Percentiles rank a stretch among this genome's conserved stretches.
Evolutionary conservation across 148 eudicot genomes (phyloP).

Genomic region (Rhododendron vialii): DNA sequence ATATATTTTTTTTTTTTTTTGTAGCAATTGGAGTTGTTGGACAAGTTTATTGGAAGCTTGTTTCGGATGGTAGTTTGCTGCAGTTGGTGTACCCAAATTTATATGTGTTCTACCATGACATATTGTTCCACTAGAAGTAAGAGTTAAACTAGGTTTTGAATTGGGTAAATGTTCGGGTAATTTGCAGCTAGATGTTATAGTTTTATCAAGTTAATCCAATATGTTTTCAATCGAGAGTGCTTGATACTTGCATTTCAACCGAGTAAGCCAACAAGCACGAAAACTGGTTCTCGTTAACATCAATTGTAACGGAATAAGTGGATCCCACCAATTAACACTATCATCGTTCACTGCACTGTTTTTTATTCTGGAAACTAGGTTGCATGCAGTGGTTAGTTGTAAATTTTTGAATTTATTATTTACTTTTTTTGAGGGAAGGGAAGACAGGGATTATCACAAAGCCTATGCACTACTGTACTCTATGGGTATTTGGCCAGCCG

Average conservation of each 20-base stretch:
- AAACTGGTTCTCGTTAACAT: neutral
- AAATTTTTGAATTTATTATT: neutral
- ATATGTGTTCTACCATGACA: neutral
- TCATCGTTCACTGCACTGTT: neutral
- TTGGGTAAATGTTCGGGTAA: neutral
- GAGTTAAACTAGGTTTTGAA: neutral
- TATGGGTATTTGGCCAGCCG: neutral
- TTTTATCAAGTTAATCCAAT: neutral
- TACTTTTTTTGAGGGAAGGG: neutral
- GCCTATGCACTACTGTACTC: neutral
- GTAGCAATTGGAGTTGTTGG: neutral
- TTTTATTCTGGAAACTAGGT: neutral
- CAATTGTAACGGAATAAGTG: neutral
- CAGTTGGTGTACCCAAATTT: neutral
- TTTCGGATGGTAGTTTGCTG: neutral
- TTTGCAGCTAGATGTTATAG: neutral
- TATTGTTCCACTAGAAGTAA: neutral
- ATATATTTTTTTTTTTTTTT: neutral
- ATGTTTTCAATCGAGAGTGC: neutral
- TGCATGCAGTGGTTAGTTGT: neutral
- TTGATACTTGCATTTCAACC: neutral
- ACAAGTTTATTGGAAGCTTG: neutral
- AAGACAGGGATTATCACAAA: neutral
- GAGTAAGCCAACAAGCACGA: neutral
- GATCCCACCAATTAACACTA: neutral